Evolutionary conservation across 352 stramenopile species (phyloP).

Genomic region (Pythium utonaiense): DNA sequence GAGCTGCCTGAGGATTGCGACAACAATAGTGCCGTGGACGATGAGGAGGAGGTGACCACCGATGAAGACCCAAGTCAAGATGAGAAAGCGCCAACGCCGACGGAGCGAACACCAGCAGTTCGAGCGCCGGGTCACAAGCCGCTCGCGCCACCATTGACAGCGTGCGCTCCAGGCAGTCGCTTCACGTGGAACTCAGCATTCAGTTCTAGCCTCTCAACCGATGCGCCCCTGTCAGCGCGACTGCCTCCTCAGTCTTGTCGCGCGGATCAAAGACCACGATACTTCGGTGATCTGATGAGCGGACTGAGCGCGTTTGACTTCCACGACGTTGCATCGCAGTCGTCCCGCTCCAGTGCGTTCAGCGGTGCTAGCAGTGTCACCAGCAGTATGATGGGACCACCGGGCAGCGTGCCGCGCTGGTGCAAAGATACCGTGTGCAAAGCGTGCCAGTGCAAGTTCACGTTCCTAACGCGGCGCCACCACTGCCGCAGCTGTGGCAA

Average conservation of each 20-base stretch:
- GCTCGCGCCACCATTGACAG: conserved; percentile 13
- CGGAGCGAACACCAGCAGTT: not conserved
- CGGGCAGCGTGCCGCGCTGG: conserved; percentile 53
- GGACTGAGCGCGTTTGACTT: not conserved
- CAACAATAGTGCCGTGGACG: conserved; percentile 22
- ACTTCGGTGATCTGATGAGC: conserved; percentile 15
- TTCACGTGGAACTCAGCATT: conserved; percentile 10
- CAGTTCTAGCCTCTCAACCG: not conserved
- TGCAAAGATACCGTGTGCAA: conserved; percentile 61
- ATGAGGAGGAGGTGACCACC: not conserved
- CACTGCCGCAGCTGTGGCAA: conserved; percentile 81
- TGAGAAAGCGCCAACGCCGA: not conserved
- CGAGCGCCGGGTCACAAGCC: not conserved
- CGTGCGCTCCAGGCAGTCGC: conserved; percentile 6
- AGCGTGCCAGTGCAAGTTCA: conserved; percentile 71
- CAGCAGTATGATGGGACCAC: conserved; percentile 1
- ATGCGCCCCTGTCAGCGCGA: conserved; percentile 19
- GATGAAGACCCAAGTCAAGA: not conserved
- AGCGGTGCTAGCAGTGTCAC: not conserved
- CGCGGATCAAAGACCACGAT: not conserved
- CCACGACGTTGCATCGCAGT: not conserved
- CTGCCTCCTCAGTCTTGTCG: not conserved
- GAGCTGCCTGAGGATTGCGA: conserved; percentile 23
- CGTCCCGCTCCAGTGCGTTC: conserved; percentile 7
- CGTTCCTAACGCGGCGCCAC: conserved; percentile 66